A percentile compares a stretch with the other conserved stretches of the same genome.
phyloP scores from a whole-genome alignment of 371 early-diverging fungal genomes.

The Circinella umbellata region DNA sequence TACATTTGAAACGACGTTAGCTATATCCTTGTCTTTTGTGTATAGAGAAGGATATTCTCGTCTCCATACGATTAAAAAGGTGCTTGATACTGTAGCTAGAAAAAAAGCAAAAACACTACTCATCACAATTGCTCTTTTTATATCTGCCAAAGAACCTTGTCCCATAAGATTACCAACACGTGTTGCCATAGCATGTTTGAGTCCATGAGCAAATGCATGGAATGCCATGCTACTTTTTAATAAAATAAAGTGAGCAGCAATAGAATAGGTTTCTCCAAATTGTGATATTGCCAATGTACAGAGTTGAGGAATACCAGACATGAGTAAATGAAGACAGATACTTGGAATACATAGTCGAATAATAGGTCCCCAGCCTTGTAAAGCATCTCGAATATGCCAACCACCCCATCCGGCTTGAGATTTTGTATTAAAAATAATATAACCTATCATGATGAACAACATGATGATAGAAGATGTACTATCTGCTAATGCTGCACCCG shows the following conservation, averaged over 20 bases:
- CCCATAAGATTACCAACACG: background rate
- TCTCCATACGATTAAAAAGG: background rate
- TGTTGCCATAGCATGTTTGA: background rate
- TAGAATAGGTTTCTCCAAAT: background rate
- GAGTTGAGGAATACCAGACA: background rate
- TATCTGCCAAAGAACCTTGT: background rate
- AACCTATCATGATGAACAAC: background rate
- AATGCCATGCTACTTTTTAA: background rate
- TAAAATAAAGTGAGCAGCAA: background rate
- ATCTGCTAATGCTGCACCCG: constrained; percentile 4
- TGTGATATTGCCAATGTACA: background rate
- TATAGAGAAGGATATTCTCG: constrained; percentile 37
- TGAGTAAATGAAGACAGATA: background rate
- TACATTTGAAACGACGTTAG: constrained; percentile 62
- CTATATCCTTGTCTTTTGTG: constrained; percentile 62
- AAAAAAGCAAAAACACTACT: background rate
- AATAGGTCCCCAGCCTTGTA: background rate
- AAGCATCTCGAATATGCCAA: background rate
- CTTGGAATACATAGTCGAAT: background rate
- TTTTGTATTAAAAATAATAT: background rate
- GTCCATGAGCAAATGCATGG: background rate
- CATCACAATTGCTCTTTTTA: background rate
- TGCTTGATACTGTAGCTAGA: background rate
- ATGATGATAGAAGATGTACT: background rate
- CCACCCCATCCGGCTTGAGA: background rate